Percentiles rank a stretch among this genome's conserved stretches.
Evolutionary conservation across 257 asterid species (phyloP).

Genomic region (Rehmannia glutinosa): DNA sequence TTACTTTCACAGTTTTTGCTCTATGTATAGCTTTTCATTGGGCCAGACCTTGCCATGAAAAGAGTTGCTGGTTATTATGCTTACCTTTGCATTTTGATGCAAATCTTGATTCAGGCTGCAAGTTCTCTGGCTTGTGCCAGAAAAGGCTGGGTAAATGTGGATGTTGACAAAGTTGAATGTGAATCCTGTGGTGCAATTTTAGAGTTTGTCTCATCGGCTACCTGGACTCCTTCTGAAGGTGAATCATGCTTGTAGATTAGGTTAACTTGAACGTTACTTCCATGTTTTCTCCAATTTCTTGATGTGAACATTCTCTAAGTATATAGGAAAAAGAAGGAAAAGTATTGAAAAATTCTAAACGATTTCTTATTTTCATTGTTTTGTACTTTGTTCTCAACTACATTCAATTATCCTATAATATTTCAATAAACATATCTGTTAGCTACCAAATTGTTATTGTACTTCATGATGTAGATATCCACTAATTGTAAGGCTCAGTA

Average conservation of each 20-base stretch:
- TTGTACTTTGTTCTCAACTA: background rate
- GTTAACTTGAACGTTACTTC: slow-evolving; percentile 4
- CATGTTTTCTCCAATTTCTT: slow-evolving; percentile 17
- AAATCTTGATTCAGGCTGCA: slow-evolving; percentile 59
- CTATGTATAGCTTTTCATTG: slow-evolving; percentile 9
- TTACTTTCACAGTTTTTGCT: background rate
- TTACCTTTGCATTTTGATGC: slow-evolving; percentile 19
- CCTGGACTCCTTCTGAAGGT: slow-evolving; percentile 87
- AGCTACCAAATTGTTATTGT: background rate
- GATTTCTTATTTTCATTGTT: background rate
- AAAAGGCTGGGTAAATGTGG: slow-evolving; percentile 98
- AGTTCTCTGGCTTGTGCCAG: slow-evolving; percentile 92
- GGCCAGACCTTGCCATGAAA: slow-evolving; percentile 8
- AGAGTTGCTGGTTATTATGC: background rate
- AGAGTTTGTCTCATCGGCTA: slow-evolving; percentile 55
- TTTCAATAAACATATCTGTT: background rate
- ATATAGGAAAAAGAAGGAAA: background rate
- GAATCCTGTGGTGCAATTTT: slow-evolving; percentile 88
- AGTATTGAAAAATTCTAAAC: background rate
- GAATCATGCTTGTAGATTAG: slow-evolving; percentile 24
- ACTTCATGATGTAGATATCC: background rate
- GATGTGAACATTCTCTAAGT: background rate
- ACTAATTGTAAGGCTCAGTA: background rate
- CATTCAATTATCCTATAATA: background rate
- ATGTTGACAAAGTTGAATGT: slow-evolving; percentile 79